phyloP scores from a whole-genome alignment of 768 basidiomycete species.

The Ramaria sp. region DNA sequence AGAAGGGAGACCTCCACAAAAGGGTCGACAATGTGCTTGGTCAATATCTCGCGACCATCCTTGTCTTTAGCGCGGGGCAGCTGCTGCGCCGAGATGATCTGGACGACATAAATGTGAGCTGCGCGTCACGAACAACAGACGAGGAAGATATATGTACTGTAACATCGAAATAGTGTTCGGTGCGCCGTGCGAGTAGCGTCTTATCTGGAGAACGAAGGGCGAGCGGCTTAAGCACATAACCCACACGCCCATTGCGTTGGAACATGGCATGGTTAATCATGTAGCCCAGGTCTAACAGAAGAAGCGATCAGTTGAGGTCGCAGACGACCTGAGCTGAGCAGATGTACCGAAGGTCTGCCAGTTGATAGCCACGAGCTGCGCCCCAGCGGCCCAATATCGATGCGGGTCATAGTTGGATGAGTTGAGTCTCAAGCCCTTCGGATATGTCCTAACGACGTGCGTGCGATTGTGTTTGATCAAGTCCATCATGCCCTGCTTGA shows the following conservation, averaged over 20 bases:
- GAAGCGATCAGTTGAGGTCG: too few species aligned
- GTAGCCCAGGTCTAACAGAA: constrained; percentile 62
- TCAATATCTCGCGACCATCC: constrained; percentile 47
- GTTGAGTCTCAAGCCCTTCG: constrained; percentile 68
- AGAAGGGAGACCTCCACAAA: constrained; percentile 75
- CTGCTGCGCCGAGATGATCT: constrained; percentile 85
- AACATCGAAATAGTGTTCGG: constrained; percentile 53
- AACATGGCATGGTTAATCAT: constrained; percentile 97
- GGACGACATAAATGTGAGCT: background rate
- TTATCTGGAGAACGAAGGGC: constrained; percentile 60
- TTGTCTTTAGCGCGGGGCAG: constrained; percentile 65
- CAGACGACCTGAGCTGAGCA: background rate
- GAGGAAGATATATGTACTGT: constrained; percentile 31
- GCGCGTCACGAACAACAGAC: background rate
- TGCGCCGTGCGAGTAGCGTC: constrained; percentile 39
- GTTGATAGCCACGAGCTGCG: constrained; percentile 88
- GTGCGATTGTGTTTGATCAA: constrained; percentile 79
- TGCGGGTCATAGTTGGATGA: constrained; percentile 87
- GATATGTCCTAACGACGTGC: constrained; percentile 81
- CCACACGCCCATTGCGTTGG: constrained; percentile 75
- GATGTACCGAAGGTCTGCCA: constrained; percentile 91
- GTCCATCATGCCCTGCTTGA: constrained; percentile 56
- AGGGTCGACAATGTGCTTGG: constrained; percentile 52
- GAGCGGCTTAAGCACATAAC: constrained; percentile 84
- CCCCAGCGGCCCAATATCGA: constrained; percentile 80